These are phyloP conservation scores for Vigna unguiculata DNA, from an alignment of 306 rosid species.

Conservation along the genomic window DNA sequence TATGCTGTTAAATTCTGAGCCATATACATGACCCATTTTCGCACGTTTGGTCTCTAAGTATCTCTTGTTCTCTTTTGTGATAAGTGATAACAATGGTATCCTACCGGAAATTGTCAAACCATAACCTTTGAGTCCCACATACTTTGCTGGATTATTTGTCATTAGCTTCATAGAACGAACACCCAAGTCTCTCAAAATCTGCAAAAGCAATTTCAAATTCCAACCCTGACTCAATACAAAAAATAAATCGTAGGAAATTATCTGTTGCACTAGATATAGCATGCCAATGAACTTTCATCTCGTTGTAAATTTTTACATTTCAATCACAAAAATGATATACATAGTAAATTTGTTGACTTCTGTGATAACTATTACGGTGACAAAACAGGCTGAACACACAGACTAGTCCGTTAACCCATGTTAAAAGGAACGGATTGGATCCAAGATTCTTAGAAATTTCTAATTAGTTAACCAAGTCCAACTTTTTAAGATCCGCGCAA, in stretches of 20 bases:
- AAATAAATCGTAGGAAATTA: conserved; percentile 20
- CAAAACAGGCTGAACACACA: too few relatives aligned
- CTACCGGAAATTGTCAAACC: conserved; percentile 81
- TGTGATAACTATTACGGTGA: neutral
- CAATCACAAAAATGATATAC: too few relatives aligned
- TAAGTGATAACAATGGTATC: conserved; percentile 72
- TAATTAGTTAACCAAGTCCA: too few relatives aligned
- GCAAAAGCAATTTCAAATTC: conserved; percentile 43
- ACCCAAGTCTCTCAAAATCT: conserved; percentile 84
- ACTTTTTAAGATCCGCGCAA: neutral
- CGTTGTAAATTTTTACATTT: neutral
- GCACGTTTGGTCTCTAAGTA: conserved; percentile 79
- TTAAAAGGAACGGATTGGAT: too few relatives aligned
- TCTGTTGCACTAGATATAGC: conserved; percentile 14
- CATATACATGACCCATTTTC: conserved; percentile 82
- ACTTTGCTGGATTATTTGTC: conserved; percentile 92
- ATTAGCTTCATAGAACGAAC: conserved; percentile 85
- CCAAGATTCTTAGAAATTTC: too few relatives aligned
- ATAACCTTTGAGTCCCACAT: conserved; percentile 82
- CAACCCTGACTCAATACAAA: conserved; percentile 8
- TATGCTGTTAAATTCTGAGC: conserved; percentile 46
- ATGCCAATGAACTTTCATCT: conserved; percentile 2
- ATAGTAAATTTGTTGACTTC: too few relatives aligned
- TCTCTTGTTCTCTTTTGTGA: conserved; percentile 75
- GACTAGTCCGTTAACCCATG: too few relatives aligned